These are phyloP conservation scores for Hypomyces perniciosus DNA, from an alignment of 2,329 filamentous ascomycete species.

Conservation along the genomic window DNA sequence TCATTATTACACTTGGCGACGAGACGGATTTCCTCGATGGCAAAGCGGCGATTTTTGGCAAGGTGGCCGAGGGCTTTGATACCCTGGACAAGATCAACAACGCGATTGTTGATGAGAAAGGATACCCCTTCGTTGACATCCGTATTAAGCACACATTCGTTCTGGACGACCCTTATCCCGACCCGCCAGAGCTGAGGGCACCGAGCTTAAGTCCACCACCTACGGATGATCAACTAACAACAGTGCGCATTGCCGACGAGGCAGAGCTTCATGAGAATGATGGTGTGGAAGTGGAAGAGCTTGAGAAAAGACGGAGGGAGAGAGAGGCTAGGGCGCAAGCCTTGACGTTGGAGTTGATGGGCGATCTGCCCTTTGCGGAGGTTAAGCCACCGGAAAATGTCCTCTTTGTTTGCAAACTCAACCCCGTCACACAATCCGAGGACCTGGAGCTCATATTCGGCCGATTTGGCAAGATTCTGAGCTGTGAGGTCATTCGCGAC, in stretches of 20 bases:
- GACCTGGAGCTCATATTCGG: slow-evolving; percentile 95
- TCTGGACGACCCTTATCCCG: slow-evolving; percentile 85
- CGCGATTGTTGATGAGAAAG: slow-evolving; percentile 78
- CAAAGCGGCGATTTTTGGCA: slow-evolving; percentile 91
- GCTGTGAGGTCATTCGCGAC: slow-evolving; percentile 93
- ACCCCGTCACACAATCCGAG: slow-evolving; percentile 90
- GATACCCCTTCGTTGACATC: slow-evolving; percentile 87
- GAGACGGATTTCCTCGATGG: slow-evolving; percentile 87
- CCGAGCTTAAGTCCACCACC: slow-evolving; percentile 76
- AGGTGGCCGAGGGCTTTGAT: slow-evolving; percentile 94
- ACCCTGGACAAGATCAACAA: slow-evolving; percentile 88
- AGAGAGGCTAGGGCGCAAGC: slow-evolving; percentile 90
- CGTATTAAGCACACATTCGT: slow-evolving; percentile 88
- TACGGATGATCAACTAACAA: slow-evolving; percentile 78
- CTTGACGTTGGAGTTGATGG: slow-evolving; percentile 94
- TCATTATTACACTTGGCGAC: slow-evolving; percentile 85
- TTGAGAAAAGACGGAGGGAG: slow-evolving; percentile 75
- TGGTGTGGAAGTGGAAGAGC: slow-evolving; percentile 66
- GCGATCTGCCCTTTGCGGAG: slow-evolving; percentile 93
- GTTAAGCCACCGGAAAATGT: slow-evolving; percentile 97
- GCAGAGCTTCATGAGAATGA: slow-evolving; percentile 72
- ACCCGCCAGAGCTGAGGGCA: slow-evolving; percentile 69
- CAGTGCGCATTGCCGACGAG: slow-evolving; percentile 86
- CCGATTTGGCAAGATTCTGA: slow-evolving; percentile 90
- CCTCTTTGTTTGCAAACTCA: slow-evolving; percentile 96